phyloP scores from a whole-genome alignment of 805 yeast genomes.

The Yarrowia hollandica region DNA sequence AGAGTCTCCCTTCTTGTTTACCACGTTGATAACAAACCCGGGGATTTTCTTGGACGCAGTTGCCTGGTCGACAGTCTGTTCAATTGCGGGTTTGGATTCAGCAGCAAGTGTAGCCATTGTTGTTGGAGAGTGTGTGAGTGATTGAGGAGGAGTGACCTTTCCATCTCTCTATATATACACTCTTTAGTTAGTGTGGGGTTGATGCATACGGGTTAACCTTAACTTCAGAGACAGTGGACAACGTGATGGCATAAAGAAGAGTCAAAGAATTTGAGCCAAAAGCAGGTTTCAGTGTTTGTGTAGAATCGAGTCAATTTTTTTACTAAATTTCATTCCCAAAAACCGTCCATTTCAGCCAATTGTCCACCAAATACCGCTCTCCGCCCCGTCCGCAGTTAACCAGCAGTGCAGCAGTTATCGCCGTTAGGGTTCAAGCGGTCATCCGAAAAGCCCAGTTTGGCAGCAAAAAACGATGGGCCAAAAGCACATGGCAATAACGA shows the following conservation, averaged over 20 bases:
- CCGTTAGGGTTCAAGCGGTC: constrained; percentile 19
- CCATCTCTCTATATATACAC: not conserved
- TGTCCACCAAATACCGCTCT: too few species aligned
- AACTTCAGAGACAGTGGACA: too few species aligned
- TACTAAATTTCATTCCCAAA: too few species aligned
- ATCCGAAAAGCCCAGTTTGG: constrained; percentile 13
- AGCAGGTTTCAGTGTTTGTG: too few species aligned
- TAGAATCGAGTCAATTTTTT: too few species aligned
- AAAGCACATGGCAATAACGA: too few species aligned
- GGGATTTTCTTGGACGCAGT: constrained; percentile 15
- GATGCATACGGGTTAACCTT: too few species aligned
- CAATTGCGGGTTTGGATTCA: constrained; percentile 1
- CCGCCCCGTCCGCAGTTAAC: too few species aligned
- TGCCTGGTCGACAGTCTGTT: not conserved
- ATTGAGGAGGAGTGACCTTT: not conserved
- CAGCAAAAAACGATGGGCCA: not conserved
- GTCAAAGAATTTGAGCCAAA: too few species aligned
- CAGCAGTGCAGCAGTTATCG: too few species aligned
- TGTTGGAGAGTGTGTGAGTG: not conserved
- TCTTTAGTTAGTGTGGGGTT: not conserved
- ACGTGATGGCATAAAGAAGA: too few species aligned
- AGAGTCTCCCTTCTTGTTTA: constrained; percentile 28
- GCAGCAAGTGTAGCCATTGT: constrained; percentile 6
- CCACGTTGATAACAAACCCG: constrained; percentile 20
- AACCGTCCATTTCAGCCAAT: too few species aligned